These are phyloP conservation scores for Boletus hoseneyae DNA, from an alignment of 1,284 basidiomycete genomes.

Conservation along the genomic window DNA sequence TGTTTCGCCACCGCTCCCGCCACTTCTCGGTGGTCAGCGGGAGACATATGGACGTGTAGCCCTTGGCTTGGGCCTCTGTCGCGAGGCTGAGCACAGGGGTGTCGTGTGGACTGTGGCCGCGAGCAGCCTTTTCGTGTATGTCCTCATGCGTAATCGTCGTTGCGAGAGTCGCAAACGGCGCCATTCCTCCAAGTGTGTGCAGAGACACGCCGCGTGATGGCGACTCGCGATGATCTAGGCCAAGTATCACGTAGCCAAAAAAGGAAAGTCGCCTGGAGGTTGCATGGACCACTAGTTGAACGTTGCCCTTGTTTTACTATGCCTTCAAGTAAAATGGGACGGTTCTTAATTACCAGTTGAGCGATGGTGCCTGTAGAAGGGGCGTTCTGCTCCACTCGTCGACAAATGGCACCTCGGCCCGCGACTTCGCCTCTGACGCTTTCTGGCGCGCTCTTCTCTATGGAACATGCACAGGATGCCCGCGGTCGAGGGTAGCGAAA, in stretches of 20 bases:
- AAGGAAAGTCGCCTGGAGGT: conserved; percentile 23
- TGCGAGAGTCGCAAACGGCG: conserved; percentile 34
- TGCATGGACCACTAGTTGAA: conserved; percentile 16
- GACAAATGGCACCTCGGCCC: conserved; percentile 17
- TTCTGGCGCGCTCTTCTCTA: conserved; percentile 22
- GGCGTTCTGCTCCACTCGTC: conserved; percentile 18
- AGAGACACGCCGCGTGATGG: conserved; percentile 18
- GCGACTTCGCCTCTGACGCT: conserved; percentile 12
- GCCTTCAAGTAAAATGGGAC: background rate
- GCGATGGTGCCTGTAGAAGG: conserved; percentile 7
- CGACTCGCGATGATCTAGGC: background rate
- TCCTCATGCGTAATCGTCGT: conserved; percentile 40
- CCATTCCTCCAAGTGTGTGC: conserved; percentile 16
- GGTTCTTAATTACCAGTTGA: conserved; percentile 6
- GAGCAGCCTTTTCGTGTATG: conserved; percentile 27
- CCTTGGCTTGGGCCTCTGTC: conserved; percentile 49
- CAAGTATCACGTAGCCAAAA: conserved; percentile 17
- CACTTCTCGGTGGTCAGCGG: conserved; percentile 86
- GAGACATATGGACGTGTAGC: conserved; percentile 69
- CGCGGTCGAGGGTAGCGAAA: conserved; percentile 28
- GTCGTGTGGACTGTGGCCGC: conserved; percentile 24
- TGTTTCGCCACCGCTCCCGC: conserved; percentile 84
- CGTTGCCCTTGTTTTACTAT: too few species aligned
- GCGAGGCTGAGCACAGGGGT: conserved; percentile 52
- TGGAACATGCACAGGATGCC: conserved; percentile 31